Evolutionary conservation across 345 rosid genomes (phyloP), one percentile per base, ranked within the genome.

Genomic region (Heritiera fomes): DNA sequence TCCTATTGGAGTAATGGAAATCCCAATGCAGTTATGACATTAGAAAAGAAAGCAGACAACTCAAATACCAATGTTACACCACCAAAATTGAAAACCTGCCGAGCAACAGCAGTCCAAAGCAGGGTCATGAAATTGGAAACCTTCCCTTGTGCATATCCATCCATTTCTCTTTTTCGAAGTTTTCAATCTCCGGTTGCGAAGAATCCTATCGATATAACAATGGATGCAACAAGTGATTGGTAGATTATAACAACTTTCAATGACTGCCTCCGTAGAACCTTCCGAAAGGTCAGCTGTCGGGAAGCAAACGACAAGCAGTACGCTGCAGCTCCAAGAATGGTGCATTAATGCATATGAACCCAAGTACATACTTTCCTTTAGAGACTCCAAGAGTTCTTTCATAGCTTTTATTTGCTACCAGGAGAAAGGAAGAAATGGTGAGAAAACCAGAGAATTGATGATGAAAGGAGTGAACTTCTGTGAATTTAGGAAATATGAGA

Each of bases 1-100:
- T 81, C 91, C 6, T 4, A 89, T 73, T 2, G 94, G 92, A 75
- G 83, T 85, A 14, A 91, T 14, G 92, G 94, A 87, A 85, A 79
- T 1, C 92, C 93, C 0, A 91, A 56, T 34, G 79, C 89, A 49
- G 82, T 75, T 13, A 87, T 84, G 5, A 84, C 79, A 62, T 85
- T 90, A 10, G 89, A 83, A 77, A 90, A 90, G 74, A 90, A 71
- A 2, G 91, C 85, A 65, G 94, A 89, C 0, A 89, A 88, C 83
- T 92, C 87, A 23, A 87, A 87, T 45, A 88, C 82, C 84, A 90
- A 69, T 14, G 92, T 91, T 40, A 84, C 82, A 1, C 74, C 59
- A 12, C 92, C 94, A 70, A 92, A 77, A 0, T 77, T 12, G 60
- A 80, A 90, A 8, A 89, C 71, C 81, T 89, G 91, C 87, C 88